phyloP scores from a whole-genome alignment of 1,284 basidiomycete genomes.

The Hymenochaete sp. region DNA sequence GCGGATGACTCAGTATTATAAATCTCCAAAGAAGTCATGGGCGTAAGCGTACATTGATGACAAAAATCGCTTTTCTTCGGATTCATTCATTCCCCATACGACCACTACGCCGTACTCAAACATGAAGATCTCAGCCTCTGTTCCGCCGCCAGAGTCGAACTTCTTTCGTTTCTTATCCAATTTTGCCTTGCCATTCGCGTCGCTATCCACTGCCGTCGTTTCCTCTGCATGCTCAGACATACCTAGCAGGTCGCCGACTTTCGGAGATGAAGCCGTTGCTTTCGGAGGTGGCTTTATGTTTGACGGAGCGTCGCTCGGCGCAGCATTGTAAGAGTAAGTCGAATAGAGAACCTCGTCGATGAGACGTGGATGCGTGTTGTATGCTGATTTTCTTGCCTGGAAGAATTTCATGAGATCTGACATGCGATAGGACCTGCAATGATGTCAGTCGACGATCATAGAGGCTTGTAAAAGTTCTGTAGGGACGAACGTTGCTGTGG shows the following conservation, averaged over 20 bases:
- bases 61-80: constrained; percentile 83
- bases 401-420: constrained; percentile 84
- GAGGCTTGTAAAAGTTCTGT: neutral
- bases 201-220: constrained; percentile 23
- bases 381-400: constrained; percentile 69
- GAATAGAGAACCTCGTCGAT: constrained; percentile 81
- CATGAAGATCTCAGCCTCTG: constrained; percentile 83
- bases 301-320: constrained; percentile 26
- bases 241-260: constrained; percentile 58
- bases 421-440: constrained; percentile 75
- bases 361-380: constrained; percentile 74
- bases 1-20: constrained; percentile 17
- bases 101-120: constrained; percentile 93
- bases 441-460: neutral
- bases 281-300: constrained; percentile 21
- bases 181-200: constrained; percentile 10
- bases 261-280: constrained; percentile 1
- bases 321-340: constrained; percentile 59
- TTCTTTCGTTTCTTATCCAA: constrained; percentile 44
- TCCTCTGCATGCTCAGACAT: constrained; percentile 51
- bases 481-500: constrained; percentile 72
- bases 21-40: neutral
- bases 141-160: constrained; percentile 51
- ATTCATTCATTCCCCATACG: constrained; percentile 94
- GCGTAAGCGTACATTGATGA: constrained; percentile 66